Base-by-base conservation (phyloP, 345 rosid genomes). In the Citrus cavaleriei region DNA sequence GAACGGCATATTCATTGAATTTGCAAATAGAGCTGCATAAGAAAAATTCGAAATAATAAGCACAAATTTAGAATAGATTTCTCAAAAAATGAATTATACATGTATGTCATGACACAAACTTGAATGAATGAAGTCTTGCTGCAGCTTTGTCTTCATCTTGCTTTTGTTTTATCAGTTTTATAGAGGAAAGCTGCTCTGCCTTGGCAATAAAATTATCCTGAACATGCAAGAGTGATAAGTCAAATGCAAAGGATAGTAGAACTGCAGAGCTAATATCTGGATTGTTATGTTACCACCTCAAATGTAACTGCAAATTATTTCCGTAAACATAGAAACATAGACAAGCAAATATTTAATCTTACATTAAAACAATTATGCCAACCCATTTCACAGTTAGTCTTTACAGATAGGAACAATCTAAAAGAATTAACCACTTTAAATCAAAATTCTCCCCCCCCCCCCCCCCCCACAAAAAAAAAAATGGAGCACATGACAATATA, bases 131-230 rank as follows among this genome's bases (percentile, higher is more conserved):
- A 79, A 96, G 88, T 81, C 70, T 81, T 38, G 89, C 91, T 57
- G 81, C 59, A 69, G 86, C 88, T 86, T 84, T 94, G 79, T 91
- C 95, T 84, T 94, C 90, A 70, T 91, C 94, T 85, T 96, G 98
- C 89, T 86, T 89, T 81, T 85, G 86, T 84, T 93, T 96, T 77
- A 96, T 84, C 72, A 84, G 86, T 84, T 93, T 96, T 77, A 96
- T 84, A 69, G 84, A 86, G 34, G 92, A 90, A 71, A 91, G 78
- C 70, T 88, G 84, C 82, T 91, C 90, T 61, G 91, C 91, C 85
- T 87, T 94, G 66, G 66, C 80, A 35, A 89, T 77, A 80, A 84
- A 88, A 66, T 78, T 51, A 35, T 84, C 90, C 97, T 93, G 82
- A 70, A 77, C 70, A 75, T 61, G 35, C 76, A 78, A 73, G 65